These are phyloP conservation scores for Penicillium sp. DNA, from an alignment of 2,329 filamentous ascomycete genomes.

Conservation along the genomic window DNA sequence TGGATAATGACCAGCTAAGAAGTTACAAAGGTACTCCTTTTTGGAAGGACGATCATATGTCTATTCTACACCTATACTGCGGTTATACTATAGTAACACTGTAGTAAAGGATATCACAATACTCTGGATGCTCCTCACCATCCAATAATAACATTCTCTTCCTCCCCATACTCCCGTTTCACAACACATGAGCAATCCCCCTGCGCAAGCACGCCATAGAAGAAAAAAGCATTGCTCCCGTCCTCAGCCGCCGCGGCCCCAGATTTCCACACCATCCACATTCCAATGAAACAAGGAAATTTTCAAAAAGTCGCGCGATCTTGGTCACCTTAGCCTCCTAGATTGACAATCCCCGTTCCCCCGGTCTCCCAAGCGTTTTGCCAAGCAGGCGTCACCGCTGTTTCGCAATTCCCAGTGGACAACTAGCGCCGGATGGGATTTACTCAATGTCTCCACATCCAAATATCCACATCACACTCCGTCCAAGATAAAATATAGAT, in stretches of 20 bases:
- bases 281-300: neutral
- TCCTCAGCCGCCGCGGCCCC: constrained; percentile 14
- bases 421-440: neutral
- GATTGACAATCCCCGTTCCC: neutral
- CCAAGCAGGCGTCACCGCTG: constrained; percentile 25
- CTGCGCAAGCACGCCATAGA: constrained; percentile 29
- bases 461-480: neutral
- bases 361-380: constrained; percentile 1
- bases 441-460: neutral
- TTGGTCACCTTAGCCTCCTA: neutral
- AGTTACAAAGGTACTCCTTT: neutral
- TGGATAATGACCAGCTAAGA: neutral
- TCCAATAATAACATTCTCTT: neutral
- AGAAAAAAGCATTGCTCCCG: constrained; percentile 8
- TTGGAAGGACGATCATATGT: neutral
- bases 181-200: constrained; percentile 28
- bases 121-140: neutral
- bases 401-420: constrained; percentile 11
- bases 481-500: neutral
- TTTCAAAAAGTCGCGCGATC: neutral
- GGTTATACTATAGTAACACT: neutral
- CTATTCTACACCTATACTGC: neutral
- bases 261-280: constrained; percentile 14
- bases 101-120: neutral
- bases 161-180: neutral